phyloP scores from a whole-genome alignment of 179 eudicot genomes.

The Vitellaria paradoxa region DNA sequence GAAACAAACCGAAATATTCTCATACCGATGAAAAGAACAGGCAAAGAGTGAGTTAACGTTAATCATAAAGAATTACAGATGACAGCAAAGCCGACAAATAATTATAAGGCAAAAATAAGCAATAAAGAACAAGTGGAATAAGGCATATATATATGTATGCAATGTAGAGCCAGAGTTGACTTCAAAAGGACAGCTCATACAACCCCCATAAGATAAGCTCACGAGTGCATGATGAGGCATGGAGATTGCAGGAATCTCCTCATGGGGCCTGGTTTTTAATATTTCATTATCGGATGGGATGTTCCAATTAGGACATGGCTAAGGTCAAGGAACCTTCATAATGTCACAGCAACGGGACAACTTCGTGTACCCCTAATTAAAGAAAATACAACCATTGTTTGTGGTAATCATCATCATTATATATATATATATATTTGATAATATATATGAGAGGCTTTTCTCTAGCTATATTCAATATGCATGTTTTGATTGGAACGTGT shows the following conservation, averaged over 20 bases:
- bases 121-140: constrained; percentile 18
- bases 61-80: constrained; percentile 8
- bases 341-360: constrained; percentile 17
- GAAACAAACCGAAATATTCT: no score
- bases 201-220: constrained; percentile 33
- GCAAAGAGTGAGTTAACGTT: neutral
- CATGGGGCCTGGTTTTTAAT: constrained; percentile 20
- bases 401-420: neutral
- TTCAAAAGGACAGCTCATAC: constrained; percentile 46
- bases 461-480: no score
- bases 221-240: constrained; percentile 38
- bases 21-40: no score
- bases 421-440: no score
- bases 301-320: constrained; percentile 17
- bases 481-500: neutral
- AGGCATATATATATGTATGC: no score
- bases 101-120: constrained; percentile 20
- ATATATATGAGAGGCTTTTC: no score
- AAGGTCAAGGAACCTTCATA: constrained; percentile 29
- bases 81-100: constrained; percentile 35
- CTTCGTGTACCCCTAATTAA: neutral
- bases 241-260: constrained; percentile 33
- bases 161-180: constrained; percentile 35
- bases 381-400: neutral
- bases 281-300: constrained; percentile 17